phyloP scores from a whole-genome alignment of 176 grass and related monocot species.

The Musa acuminata region DNA sequence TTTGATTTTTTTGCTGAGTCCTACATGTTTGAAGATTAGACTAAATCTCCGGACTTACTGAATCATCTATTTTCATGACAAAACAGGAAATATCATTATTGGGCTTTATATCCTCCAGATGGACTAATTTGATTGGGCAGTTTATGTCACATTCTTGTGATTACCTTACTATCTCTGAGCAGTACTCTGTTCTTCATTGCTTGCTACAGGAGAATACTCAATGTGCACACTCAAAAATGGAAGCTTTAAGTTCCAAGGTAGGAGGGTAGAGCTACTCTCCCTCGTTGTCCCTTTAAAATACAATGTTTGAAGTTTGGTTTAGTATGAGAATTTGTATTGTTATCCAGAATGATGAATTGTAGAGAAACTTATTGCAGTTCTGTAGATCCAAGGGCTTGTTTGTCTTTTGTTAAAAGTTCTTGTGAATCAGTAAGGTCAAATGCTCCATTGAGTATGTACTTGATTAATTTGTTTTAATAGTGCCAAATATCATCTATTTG shows the following conservation, averaged over 20 bases:
- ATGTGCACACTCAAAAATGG: constrained; percentile 17
- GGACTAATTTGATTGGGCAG: constrained; percentile 48
- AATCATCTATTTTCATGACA: background rate
- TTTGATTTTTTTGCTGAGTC: background rate
- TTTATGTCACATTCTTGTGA: constrained; percentile 42
- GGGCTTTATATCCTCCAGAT: constrained; percentile 47
- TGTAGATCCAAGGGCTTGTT: background rate
- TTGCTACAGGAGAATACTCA: constrained; percentile 35
- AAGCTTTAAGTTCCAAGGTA: constrained; percentile 37
- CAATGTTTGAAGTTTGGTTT: background rate
- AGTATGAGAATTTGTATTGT: background rate
- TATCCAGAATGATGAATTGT: background rate
- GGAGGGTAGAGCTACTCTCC: background rate
- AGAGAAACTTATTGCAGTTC: background rate
- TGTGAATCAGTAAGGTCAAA: background rate
- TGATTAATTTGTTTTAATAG: background rate
- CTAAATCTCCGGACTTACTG: background rate
- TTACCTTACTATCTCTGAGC: constrained; percentile 60
- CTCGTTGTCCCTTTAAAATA: background rate
- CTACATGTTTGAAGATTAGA: constrained; percentile 12
- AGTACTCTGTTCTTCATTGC: constrained; percentile 50
- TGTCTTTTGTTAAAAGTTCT: background rate
- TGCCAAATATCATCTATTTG: background rate
- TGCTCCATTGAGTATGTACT: background rate
- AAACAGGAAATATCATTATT: constrained; percentile 72